Conservation (phyloP, 169 alveolate genomes). For the Sarcocystis neurona region DNA sequence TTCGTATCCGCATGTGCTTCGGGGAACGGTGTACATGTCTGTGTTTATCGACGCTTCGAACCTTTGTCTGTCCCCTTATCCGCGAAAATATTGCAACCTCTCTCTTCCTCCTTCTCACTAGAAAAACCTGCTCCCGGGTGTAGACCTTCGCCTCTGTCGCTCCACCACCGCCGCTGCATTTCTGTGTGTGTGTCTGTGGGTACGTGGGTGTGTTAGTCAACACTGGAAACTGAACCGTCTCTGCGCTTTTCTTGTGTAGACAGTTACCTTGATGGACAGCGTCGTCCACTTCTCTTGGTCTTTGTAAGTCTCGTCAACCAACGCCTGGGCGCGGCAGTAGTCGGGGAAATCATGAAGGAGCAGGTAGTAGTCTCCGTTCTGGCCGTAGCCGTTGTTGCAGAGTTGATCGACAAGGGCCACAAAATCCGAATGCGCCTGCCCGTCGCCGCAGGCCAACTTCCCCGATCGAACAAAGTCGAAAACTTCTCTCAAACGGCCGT, state of each 20-base stretch:
- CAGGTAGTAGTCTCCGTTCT: constrained; percentile 83
- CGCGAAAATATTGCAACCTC: no score
- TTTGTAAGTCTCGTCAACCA: constrained; percentile 84
- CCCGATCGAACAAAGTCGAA: constrained; percentile 86
- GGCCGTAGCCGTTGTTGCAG: constrained; percentile 77
- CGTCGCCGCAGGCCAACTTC: constrained; percentile 77
- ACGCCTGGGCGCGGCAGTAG: constrained; percentile 84
- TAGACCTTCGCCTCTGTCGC: no score
- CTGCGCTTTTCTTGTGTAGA: not conserved
- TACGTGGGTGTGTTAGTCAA: no score
- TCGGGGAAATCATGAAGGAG: constrained; percentile 84
- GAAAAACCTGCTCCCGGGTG: no score
- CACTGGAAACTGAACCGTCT: no score
- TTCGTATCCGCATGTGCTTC: no score
- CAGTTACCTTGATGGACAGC: constrained; percentile 74
- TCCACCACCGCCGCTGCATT: no score
- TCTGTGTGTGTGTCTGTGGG: no score
- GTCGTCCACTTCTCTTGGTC: constrained; percentile 82
- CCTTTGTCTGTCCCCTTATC: no score
- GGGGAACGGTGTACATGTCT: no score
- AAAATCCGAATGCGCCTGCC: constrained; percentile 71
- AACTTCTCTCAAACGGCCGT: constrained; percentile 83
- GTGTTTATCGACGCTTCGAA: no score
- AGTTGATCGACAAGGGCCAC: constrained; percentile 68
- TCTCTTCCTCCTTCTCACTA: no score